phyloP scores from a whole-genome alignment of 2,329 filamentous ascomycete genomes.

The Fusarium siculi region DNA sequence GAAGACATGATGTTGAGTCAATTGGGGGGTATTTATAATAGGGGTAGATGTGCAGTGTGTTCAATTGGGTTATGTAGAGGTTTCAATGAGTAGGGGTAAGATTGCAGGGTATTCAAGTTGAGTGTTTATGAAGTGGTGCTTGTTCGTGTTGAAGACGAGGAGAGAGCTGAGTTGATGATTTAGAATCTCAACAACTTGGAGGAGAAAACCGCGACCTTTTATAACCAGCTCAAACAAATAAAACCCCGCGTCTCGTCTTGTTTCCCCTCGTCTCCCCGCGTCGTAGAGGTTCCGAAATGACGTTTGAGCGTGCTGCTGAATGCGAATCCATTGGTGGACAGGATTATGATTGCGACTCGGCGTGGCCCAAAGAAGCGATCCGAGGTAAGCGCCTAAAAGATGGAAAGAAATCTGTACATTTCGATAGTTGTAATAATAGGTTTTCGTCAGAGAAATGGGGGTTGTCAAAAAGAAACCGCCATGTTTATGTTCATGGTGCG shows the following conservation, averaged over 20 bases:
- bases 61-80: not conserved
- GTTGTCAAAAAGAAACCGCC: slow-evolving; percentile 35
- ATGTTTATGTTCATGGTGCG: slow-evolving; percentile 33
- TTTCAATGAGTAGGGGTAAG: not conserved
- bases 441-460: slow-evolving; percentile 36
- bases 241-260: slow-evolving; percentile 25
- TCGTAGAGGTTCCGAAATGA: slow-evolving; percentile 32
- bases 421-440: slow-evolving; percentile 22
- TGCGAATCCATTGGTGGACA: slow-evolving; percentile 34
- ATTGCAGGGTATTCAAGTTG: not conserved
- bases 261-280: slow-evolving; percentile 28
- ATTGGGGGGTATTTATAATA: not conserved
- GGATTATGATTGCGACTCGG: slow-evolving; percentile 28
- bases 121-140: slow-evolving; percentile 1
- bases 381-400: slow-evolving; percentile 32
- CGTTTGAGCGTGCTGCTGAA: slow-evolving; percentile 33
- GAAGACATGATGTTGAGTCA: slow-evolving; percentile 39
- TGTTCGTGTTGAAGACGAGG: slow-evolving; percentile 25
- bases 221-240: slow-evolving; percentile 10
- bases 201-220: slow-evolving; percentile 21
- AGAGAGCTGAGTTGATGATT: slow-evolving; percentile 8
- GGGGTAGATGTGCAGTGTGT: not conserved
- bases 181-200: slow-evolving; percentile 14
- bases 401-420: not conserved
- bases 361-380: slow-evolving; percentile 35